These are phyloP conservation scores for Tylopilus rubrobrunneus DNA, from an alignment of 768 basidiomycete species.

Conservation along the genomic window DNA sequence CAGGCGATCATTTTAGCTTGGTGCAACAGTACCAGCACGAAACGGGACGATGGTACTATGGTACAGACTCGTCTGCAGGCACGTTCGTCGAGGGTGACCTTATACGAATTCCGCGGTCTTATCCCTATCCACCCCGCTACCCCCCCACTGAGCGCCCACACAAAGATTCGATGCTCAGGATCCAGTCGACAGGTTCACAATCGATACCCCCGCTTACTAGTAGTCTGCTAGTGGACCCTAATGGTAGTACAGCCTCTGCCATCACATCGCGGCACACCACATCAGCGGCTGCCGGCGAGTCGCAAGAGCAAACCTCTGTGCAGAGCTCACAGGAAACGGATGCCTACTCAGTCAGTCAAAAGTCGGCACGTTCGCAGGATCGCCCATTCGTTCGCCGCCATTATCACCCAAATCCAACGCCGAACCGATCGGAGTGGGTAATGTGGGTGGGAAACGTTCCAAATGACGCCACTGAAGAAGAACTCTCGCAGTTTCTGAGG, in stretches of 20 bases:
- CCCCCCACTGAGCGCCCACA: constrained; percentile 13
- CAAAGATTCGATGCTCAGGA: constrained; percentile 22
- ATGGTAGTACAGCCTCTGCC: neutral
- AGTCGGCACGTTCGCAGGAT: constrained; percentile 16
- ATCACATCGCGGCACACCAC: neutral
- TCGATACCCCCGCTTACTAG: constrained; percentile 10
- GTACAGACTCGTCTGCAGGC: too few species aligned
- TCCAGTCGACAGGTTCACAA: constrained; percentile 13
- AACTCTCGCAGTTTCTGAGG: constrained; percentile 84
- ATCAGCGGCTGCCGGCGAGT: neutral
- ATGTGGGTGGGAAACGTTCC: constrained; percentile 98
- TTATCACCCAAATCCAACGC: constrained; percentile 69
- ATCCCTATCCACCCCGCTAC: constrained; percentile 26
- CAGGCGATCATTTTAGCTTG: too few species aligned
- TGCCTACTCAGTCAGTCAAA: neutral
- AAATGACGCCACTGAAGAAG: constrained; percentile 75
- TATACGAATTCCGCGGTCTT: too few species aligned
- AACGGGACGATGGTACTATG: too few species aligned
- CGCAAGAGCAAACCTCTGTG: constrained; percentile 2
- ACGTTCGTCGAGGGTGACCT: too few species aligned
- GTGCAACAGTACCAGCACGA: too few species aligned
- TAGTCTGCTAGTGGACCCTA: neutral
- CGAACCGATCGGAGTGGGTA: constrained; percentile 84
- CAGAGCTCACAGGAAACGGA: constrained; percentile 1
- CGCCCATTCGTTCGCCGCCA: constrained; percentile 42